Conservation (phyloP, 331 rosid genomes). For the Malus hybrid region DNA sequence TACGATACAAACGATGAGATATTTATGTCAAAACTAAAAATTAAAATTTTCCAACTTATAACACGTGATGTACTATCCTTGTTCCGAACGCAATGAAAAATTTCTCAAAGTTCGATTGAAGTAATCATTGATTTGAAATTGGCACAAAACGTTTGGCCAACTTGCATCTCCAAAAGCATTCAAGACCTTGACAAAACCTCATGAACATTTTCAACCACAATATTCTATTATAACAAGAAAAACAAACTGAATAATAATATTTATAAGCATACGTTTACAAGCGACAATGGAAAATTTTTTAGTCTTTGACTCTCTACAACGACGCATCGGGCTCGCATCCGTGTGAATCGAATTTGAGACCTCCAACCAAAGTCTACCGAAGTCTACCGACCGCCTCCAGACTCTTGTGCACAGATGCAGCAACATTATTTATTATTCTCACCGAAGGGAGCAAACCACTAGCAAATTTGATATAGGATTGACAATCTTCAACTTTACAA, state of each 20-base stretch:
- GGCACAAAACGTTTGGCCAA: not conserved
- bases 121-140: not conserved
- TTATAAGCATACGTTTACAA: too few relatives aligned
- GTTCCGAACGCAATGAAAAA: not conserved
- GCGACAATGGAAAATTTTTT: too few relatives aligned
- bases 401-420: not conserved
- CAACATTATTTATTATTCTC: not conserved
- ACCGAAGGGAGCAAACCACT: not conserved
- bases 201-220: not conserved
- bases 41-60: too few relatives aligned
- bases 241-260: too few relatives aligned
- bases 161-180: not conserved
- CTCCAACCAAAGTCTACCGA: too few relatives aligned
- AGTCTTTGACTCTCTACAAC: too few relatives aligned
- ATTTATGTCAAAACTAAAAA: too few relatives aligned
- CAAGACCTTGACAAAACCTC: not conserved
- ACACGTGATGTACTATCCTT: too few relatives aligned
- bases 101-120: not conserved
- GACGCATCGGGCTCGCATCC: too few relatives aligned
- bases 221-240: too few relatives aligned
- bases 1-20: accelerated
- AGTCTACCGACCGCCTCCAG: too few relatives aligned
- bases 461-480: not conserved
- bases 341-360: too few relatives aligned
- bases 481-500: constrained; percentile 19